phyloP scores from a whole-genome alignment of 2,329 filamentous ascomycete genomes.

The Chrysoporthe puriensis region DNA sequence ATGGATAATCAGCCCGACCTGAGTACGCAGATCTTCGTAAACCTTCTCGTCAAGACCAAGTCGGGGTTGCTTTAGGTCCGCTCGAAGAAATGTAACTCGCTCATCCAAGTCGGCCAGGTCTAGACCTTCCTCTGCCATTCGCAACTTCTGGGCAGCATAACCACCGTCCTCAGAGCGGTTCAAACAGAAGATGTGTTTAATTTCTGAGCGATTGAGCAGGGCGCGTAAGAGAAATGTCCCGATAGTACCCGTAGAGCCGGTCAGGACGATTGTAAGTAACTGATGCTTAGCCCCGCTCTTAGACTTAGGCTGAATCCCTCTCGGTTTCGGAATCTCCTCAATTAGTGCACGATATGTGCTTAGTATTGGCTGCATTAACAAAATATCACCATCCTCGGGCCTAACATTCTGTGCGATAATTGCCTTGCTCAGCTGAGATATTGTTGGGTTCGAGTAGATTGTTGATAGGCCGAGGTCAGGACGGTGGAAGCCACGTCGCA shows the following conservation, averaged over 20 bases:
- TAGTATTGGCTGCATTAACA: constrained; percentile 29
- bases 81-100: constrained; percentile 38
- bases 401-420: not conserved
- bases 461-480: constrained; percentile 7
- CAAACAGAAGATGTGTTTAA: constrained; percentile 7
- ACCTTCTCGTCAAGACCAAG: constrained; percentile 42
- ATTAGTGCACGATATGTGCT: constrained; percentile 17
- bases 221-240: constrained; percentile 16
- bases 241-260: constrained; percentile 37
- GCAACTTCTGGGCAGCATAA: not conserved
- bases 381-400: constrained; percentile 26
- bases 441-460: constrained; percentile 15
- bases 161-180: constrained; percentile 16
- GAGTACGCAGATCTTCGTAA: constrained; percentile 36
- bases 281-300: not conserved
- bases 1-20: constrained; percentile 51
- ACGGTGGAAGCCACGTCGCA: constrained; percentile 13
- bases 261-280: constrained; percentile 12
- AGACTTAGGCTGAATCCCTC: not conserved
- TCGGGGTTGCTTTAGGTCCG: constrained; percentile 41
- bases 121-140: constrained; percentile 12
- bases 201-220: constrained; percentile 15
- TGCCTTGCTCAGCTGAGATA: not conserved
- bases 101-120: constrained; percentile 5
- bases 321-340: constrained; percentile 7